phyloP scores from a whole-genome alignment of 371 early-diverging fungal species.

The Syncephalastrum racemosum region DNA sequence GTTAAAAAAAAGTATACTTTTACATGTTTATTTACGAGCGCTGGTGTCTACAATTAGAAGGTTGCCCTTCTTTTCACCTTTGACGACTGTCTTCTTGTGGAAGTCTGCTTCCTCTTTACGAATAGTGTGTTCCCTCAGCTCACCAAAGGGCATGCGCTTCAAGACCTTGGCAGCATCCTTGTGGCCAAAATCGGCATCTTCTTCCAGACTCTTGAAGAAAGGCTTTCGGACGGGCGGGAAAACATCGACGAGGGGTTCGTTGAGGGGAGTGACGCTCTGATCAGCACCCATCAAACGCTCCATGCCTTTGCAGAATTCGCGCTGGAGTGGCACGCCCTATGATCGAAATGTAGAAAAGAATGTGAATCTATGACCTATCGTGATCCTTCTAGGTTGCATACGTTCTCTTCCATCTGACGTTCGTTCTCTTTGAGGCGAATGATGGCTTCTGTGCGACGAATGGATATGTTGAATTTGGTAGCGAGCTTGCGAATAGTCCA shows the following conservation, averaged over 20 bases:
- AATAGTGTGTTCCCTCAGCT: slow-evolving; percentile 54
- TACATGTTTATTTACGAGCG: not conserved
- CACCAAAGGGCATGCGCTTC: slow-evolving; percentile 71
- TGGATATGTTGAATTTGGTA: slow-evolving; percentile 69
- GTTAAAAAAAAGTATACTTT: too few relatives aligned
- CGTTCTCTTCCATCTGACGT: slow-evolving; percentile 62
- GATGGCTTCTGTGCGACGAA: slow-evolving; percentile 89
- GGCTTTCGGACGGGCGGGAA: slow-evolving; percentile 74
- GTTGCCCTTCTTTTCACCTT: slow-evolving; percentile 18
- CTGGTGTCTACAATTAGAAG: slow-evolving; percentile 48
- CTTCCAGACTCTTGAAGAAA: slow-evolving; percentile 76
- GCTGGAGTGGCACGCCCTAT: slow-evolving; percentile 62
- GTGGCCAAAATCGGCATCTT: slow-evolving; percentile 69
- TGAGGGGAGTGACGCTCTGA: slow-evolving; percentile 21
- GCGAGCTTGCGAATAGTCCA: slow-evolving; percentile 80
- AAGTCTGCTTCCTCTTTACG: slow-evolving; percentile 42
- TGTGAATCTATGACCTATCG: too few relatives aligned
- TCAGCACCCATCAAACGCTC: slow-evolving; percentile 78
- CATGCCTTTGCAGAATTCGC: slow-evolving; percentile 74
- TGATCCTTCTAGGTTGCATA: too few relatives aligned
- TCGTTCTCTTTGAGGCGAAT: slow-evolving; percentile 82
- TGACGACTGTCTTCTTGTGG: slow-evolving; percentile 18
- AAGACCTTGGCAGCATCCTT: slow-evolving; percentile 83
- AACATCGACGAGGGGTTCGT: slow-evolving; percentile 66
- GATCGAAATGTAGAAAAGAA: not conserved